phyloP scores from a whole-genome alignment of 768 basidiomycete species.

The Mycena galopus region DNA sequence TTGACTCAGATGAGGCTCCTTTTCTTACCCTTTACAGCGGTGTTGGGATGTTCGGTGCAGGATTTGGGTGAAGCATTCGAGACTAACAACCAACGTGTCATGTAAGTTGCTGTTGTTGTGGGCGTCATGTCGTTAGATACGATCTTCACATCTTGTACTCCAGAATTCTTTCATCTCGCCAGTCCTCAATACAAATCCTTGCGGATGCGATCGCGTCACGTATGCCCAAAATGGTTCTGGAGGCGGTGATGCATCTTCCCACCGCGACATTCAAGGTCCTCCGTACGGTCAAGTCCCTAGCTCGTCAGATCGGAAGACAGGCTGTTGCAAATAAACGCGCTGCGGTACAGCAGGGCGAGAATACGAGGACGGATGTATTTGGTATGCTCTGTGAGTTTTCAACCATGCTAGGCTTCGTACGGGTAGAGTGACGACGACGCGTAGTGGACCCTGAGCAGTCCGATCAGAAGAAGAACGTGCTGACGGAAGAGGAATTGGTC shows the following conservation, averaged over 20 bases:
- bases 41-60: not conserved
- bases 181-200: not conserved
- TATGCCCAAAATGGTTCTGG: not conserved
- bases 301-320: not conserved
- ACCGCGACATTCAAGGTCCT: constrained; percentile 13
- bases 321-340: not conserved
- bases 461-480: not conserved
- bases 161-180: not conserved
- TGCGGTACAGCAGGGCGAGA: not conserved
- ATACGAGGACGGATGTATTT: constrained; percentile 10
- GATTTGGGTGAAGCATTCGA: constrained; percentile 17
- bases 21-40: constrained; percentile 1
- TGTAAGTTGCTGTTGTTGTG: constrained; percentile 5
- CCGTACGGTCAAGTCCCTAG: constrained; percentile 1
- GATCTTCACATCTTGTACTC: not conserved
- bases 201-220: not conserved
- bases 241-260: not conserved
- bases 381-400: constrained; percentile 17
- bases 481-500: constrained; percentile 10
- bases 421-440: not conserved
- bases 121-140: not conserved
- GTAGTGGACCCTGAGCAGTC: constrained; percentile 8
- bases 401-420: not conserved
- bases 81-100: constrained; percentile 7
- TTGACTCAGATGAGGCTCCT: not conserved